A percentile compares a stretch with the other conserved stretches of the same genome.
These are phyloP conservation scores for Capillidium heterosporum DNA, from an alignment of 371 early-diverging fungal genomes.

Conservation along the genomic window DNA sequence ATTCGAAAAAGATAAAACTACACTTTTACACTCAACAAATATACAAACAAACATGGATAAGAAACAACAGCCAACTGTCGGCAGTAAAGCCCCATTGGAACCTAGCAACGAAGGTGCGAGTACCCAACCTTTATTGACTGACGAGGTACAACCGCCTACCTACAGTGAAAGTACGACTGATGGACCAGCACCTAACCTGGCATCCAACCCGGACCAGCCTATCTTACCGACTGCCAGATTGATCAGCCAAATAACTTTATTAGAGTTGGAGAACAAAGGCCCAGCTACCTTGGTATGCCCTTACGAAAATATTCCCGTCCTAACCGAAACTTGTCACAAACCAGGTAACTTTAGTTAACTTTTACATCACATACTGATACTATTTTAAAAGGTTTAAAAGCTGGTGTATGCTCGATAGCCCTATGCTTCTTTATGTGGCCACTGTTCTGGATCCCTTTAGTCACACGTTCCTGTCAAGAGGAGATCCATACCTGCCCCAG, in stretches of 20 bases:
- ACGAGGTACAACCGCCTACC: too few relatives aligned
- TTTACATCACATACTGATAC: neutral
- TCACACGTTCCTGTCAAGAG: neutral
- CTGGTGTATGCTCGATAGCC: neutral
- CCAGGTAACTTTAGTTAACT: slow-evolving; percentile 2
- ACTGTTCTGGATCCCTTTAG: slow-evolving; percentile 5
- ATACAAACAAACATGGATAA: too few relatives aligned
- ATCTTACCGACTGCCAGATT: neutral
- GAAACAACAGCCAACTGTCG: too few relatives aligned
- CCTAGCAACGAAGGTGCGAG: too few relatives aligned
- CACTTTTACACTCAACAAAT: too few relatives aligned
- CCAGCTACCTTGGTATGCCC: neutral
- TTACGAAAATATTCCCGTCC: neutral
- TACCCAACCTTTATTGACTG: too few relatives aligned
- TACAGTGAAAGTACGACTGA: too few relatives aligned
- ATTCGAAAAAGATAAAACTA: too few relatives aligned
- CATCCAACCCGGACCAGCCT: too few relatives aligned
- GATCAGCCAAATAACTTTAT: neutral
- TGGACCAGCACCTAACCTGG: too few relatives aligned
- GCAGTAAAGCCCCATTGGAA: too few relatives aligned
- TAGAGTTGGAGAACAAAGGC: neutral
- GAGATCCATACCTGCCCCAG: neutral
- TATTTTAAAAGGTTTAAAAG: neutral
- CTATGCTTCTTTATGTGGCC: slow-evolving; percentile 5
- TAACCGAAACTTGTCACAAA: neutral